Conservation (phyloP, 2,329 filamentous ascomycete species). For the Venturia aucupariae region DNA sequence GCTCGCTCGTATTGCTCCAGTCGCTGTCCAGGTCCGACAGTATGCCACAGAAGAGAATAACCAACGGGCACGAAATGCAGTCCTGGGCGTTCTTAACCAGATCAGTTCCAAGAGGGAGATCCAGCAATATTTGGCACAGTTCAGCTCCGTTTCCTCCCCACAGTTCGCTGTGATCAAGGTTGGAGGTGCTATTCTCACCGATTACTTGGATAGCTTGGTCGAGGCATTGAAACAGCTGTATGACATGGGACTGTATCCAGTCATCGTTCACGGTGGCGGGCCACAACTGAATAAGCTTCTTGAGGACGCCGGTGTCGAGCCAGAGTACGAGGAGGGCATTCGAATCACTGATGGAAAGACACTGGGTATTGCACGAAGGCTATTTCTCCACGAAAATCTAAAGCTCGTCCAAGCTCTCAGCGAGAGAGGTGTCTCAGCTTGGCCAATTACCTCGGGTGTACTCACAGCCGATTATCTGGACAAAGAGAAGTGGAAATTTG, state of each 20-base stretch:
- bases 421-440: constrained; percentile 77
- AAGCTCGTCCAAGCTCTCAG: constrained; percentile 86
- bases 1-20: constrained; percentile 4
- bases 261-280: constrained; percentile 91
- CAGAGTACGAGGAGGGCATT: constrained; percentile 93
- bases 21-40: constrained; percentile 18
- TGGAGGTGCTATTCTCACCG: constrained; percentile 88
- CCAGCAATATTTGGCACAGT: constrained; percentile 95
- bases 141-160: constrained; percentile 91
- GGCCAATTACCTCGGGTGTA: constrained; percentile 81
- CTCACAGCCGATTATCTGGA: constrained; percentile 92
- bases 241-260: constrained; percentile 87
- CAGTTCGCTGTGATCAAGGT: constrained; percentile 99
- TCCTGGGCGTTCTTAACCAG: constrained; percentile 85
- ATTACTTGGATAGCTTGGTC: constrained; percentile 86
- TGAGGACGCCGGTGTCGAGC: constrained; percentile 84
- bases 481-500: constrained; percentile 90
- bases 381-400: constrained; percentile 93
- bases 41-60: constrained; percentile 30
- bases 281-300: constrained; percentile 90
- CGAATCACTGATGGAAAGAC: constrained; percentile 94
- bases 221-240: constrained; percentile 84
- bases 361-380: constrained; percentile 75
- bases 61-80: constrained; percentile 64
- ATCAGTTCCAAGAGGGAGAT: constrained; percentile 94